Conservation (phyloP, 1,139 yeast species). For the Yamadazyma triangularis region DNA sequence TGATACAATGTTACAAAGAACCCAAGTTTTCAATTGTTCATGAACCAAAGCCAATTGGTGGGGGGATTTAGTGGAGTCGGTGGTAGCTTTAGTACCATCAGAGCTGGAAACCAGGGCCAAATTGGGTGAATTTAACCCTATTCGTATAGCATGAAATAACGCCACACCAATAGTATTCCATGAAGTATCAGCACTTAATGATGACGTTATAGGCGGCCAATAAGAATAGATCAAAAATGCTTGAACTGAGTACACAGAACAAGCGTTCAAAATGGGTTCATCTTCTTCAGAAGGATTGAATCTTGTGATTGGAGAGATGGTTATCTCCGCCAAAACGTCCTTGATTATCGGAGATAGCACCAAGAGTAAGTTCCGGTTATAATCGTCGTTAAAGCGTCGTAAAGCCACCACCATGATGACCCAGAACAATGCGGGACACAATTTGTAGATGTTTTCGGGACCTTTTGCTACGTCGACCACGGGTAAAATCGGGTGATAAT, state of each 20-base stretch:
- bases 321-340: slow-evolving; percentile 76
- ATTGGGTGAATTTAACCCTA: slow-evolving; percentile 69
- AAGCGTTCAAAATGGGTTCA: slow-evolving; percentile 78
- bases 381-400: slow-evolving; percentile 48
- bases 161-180: slow-evolving; percentile 96
- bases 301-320: slow-evolving; percentile 85
- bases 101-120: slow-evolving; percentile 4
- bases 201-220: slow-evolving; percentile 96
- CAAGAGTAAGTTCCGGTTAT: slow-evolving; percentile 37
- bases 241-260: slow-evolving; percentile 93
- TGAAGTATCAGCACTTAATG: slow-evolving; percentile 89
- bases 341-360: slow-evolving; percentile 67
- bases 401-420: slow-evolving; percentile 82
- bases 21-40: slow-evolving; percentile 89
- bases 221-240: slow-evolving; percentile 82
- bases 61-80: too few relatives aligned
- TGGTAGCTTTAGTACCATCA: slow-evolving; percentile 6
- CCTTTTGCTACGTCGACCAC: slow-evolving; percentile 80
- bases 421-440: slow-evolving; percentile 92
- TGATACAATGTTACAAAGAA: slow-evolving; percentile 84
- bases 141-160: slow-evolving; percentile 82
- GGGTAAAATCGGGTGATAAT: slow-evolving; percentile 83
- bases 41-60: slow-evolving; percentile 43
- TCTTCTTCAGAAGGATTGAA: slow-evolving; percentile 72
- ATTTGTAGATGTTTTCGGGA: slow-evolving; percentile 70